Percentiles rank a stretch among this genome's conserved stretches.
These are phyloP conservation scores for Nitzschia palea DNA, from an alignment of 108 stramenopile species.

Conservation along the genomic window DNA sequence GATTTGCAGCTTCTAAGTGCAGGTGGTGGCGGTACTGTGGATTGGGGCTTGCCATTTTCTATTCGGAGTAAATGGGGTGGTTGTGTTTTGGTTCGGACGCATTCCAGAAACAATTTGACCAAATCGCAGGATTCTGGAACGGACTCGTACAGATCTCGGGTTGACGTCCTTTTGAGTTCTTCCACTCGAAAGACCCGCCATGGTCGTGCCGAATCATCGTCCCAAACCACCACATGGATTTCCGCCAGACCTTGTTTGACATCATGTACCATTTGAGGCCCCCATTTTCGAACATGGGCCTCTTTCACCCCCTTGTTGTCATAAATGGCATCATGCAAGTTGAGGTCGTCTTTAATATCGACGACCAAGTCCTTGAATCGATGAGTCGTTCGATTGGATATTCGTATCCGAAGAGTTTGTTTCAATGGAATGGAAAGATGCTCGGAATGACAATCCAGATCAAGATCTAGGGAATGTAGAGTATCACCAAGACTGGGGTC, in stretches of 20 bases:
- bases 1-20: background rate
- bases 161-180: conserved; percentile 26
- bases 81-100: conserved; percentile 6
- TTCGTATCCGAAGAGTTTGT: conserved; percentile 21
- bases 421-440: background rate
- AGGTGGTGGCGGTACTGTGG: background rate
- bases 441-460: background rate
- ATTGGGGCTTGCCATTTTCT: conserved; percentile 2
- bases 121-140: conserved; percentile 22
- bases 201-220: conserved; percentile 22
- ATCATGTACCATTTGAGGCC: conserved; percentile 8
- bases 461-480: background rate
- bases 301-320: conserved; percentile 28
- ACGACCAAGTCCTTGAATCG: conserved; percentile 32
- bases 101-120: conserved; percentile 28
- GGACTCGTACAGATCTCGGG: conserved; percentile 22
- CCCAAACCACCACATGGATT: conserved; percentile 33
- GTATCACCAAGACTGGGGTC: too few relatives aligned
- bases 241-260: conserved; percentile 22
- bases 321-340: conserved; percentile 30
- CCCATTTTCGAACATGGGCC: conserved; percentile 40
- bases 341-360: conserved; percentile 22
- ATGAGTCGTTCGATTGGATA: conserved; percentile 16
- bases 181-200: conserved; percentile 22
- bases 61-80: background rate